A percentile compares a stretch with the other conserved stretches of the same genome.
Conservation (phyloP, 805 yeast species). For the Wickerhamiella sorbophila region DNA sequence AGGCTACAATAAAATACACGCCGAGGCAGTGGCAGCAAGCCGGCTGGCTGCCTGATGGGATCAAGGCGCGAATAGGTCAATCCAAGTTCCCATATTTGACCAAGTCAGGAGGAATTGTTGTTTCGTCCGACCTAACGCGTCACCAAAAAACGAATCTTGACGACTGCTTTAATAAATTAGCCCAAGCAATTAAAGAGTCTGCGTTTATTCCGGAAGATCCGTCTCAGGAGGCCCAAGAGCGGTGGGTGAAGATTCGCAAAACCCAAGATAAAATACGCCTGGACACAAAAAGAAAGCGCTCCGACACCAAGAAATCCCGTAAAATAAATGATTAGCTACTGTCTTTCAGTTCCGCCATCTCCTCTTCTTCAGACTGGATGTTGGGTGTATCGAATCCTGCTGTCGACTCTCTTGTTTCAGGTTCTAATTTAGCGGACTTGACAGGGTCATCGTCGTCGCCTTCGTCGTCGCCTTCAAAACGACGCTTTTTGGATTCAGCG, state of each 20-base stretch:
- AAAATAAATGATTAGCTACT: slow-evolving; percentile 2
- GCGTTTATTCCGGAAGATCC: slow-evolving; percentile 37
- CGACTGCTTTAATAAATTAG: slow-evolving; percentile 47
- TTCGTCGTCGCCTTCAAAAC: no score
- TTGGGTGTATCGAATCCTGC: neutral
- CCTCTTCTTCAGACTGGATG: neutral
- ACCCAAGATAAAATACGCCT: slow-evolving; percentile 27
- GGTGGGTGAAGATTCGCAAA: slow-evolving; percentile 34
- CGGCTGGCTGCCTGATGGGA: slow-evolving; percentile 45
- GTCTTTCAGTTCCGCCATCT: neutral
- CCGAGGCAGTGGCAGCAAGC: slow-evolving; percentile 33
- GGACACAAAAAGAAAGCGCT: slow-evolving; percentile 25
- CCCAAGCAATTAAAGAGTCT: slow-evolving; percentile 34
- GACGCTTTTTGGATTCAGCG: no score
- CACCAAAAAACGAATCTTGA: slow-evolving; percentile 43
- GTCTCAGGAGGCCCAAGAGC: slow-evolving; percentile 31
- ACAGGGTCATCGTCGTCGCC: no score
- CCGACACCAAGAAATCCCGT: slow-evolving; percentile 29
- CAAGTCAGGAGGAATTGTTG: slow-evolving; percentile 38
- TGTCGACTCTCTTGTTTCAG: no score
- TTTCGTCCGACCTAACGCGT: slow-evolving; percentile 47
- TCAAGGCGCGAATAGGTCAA: slow-evolving; percentile 28
- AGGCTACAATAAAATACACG: slow-evolving; percentile 44
- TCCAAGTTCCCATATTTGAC: slow-evolving; percentile 38
- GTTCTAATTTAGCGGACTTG: no score